Evolutionary conservation across 306 rosid species (phyloP), one percentile per base, ranked within the genome.

Genomic region (Trifolium fragiferum): DNA sequence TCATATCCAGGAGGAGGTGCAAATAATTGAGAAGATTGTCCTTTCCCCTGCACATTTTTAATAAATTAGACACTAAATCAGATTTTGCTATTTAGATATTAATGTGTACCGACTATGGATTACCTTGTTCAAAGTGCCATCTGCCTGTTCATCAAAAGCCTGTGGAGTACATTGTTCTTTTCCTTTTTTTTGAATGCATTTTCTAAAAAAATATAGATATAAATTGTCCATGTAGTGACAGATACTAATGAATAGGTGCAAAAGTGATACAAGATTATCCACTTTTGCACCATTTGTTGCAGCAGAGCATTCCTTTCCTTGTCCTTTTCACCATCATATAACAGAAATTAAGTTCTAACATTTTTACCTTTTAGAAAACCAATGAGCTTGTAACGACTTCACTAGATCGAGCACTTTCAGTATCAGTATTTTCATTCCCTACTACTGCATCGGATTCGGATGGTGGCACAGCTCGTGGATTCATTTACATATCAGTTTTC

Each of bases 401-500:
- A 60, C n/a, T 43, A 15, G 41, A 60, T 30, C 15, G 43, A 59
- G 12, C 6, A 60, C 30, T n/a, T 30, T 60, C 66, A 8, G 21
- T 13, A 32, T 60, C 66, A 8, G 21, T 12, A 60, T 60, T 60
- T 30, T 14, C 20, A 30, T 14, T 14, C 66, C 66, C 43, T 30
- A 30, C 66, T 15, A 4, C 21, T 8, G n/a, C 65, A 60, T 32
- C 12, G 10, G 66, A 59, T 5, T 32, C 12, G 10, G 66, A 59
- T 5, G 20, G 21, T 30, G 43, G 20, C 43, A 30, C 43, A 14
- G 32, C 20, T 30, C 1, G 43, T 1, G 21, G 21, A 60, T 66
- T 67, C 80, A 67, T 11, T 41, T 41, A 27, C 21, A 19, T 64
- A 64, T 40, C 58, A 54, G 59, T n/a, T 14, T 20, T 19, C 38